A percentile compares a stretch with the other conserved stretches of the same genome.
Conservation (phyloP, 371 early-diverging fungal species). For the Batkoa obscura region DNA sequence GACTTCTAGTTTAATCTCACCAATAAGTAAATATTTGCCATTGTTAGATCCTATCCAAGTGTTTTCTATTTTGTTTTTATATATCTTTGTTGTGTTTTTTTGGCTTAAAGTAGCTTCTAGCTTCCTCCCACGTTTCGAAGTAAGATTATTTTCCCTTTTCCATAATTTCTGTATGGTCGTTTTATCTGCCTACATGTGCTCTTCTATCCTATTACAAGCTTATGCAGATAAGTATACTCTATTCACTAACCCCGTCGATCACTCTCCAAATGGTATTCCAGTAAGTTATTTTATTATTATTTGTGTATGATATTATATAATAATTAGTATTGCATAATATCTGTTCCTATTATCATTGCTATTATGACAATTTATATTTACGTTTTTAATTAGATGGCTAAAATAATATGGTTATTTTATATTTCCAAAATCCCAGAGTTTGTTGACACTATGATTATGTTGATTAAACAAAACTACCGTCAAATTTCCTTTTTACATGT, state of each 20-base stretch:
- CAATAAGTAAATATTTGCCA: conserved; percentile 21
- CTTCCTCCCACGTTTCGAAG: conserved; percentile 14
- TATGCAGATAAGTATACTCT: conserved; percentile 17
- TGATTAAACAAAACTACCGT: conserved; percentile 36
- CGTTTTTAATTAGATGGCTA: conserved; percentile 19
- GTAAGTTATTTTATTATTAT: conserved; percentile 10
- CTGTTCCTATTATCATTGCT: too few species aligned
- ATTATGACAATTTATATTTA: too few species aligned
- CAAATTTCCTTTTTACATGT: conserved; percentile 45
- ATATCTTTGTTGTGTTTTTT: conserved; percentile 17
- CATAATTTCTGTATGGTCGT: conserved; percentile 27
- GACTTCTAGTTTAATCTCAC: conserved; percentile 12
- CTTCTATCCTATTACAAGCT: conserved; percentile 23
- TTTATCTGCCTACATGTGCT: conserved; percentile 29
- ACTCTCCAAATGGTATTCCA: conserved; percentile 15
- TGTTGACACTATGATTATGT: conserved; percentile 42
- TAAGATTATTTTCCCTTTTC: conserved; percentile 19
- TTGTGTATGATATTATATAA: too few species aligned
- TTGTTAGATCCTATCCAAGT: conserved; percentile 40
- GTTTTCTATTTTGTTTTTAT: conserved; percentile 17
- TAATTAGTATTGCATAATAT: too few species aligned
- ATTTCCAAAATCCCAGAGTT: conserved; percentile 38
- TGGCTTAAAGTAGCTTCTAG: conserved; percentile 12
- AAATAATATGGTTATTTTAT: conserved; percentile 32
- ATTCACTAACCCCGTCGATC: conserved; percentile 22